These are phyloP conservation scores for Hypsizygus ulmarius DNA, from an alignment of 1,284 basidiomycete species.

Conservation along the genomic window DNA sequence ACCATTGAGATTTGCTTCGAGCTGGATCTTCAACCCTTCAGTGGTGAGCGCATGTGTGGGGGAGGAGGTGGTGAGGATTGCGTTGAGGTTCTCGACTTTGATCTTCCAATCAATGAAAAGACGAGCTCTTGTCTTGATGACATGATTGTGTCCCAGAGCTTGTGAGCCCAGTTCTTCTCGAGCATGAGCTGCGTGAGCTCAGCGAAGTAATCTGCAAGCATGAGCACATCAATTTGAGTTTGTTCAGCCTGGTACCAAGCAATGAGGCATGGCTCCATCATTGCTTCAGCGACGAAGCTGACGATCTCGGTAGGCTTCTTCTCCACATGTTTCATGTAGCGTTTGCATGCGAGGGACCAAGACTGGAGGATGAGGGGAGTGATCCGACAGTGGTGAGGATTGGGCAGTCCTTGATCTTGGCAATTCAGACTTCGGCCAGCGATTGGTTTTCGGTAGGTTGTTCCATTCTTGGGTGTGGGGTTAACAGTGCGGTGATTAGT, in stretches of 20 bases:
- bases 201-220: slow-evolving; percentile 12
- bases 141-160: slow-evolving; percentile 14
- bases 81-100: slow-evolving; percentile 14
- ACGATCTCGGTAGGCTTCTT: slow-evolving; percentile 12
- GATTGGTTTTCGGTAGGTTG: no score
- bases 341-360: slow-evolving; percentile 14
- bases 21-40: slow-evolving; percentile 7
- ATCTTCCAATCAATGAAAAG: slow-evolving; percentile 18
- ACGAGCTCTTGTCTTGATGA: slow-evolving; percentile 5
- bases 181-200: slow-evolving; percentile 16
- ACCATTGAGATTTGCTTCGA: slow-evolving; percentile 6
- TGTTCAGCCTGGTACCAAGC: slow-evolving; percentile 16
- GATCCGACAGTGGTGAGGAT: slow-evolving; percentile 13
- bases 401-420: slow-evolving; percentile 17
- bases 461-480: no score
- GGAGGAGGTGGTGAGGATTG: slow-evolving; percentile 14
- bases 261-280: slow-evolving; percentile 15
- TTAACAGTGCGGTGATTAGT: no score
- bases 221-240: slow-evolving; percentile 15
- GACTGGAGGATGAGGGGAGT: slow-evolving; percentile 13
- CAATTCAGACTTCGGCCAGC: not conserved
- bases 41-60: slow-evolving; percentile 9
- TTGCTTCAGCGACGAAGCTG: slow-evolving; percentile 15
- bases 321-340: slow-evolving; percentile 12
- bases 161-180: slow-evolving; percentile 17